phyloP scores from a whole-genome alignment of 2,329 filamentous ascomycete genomes.

The Aspergillus amoenus region DNA sequence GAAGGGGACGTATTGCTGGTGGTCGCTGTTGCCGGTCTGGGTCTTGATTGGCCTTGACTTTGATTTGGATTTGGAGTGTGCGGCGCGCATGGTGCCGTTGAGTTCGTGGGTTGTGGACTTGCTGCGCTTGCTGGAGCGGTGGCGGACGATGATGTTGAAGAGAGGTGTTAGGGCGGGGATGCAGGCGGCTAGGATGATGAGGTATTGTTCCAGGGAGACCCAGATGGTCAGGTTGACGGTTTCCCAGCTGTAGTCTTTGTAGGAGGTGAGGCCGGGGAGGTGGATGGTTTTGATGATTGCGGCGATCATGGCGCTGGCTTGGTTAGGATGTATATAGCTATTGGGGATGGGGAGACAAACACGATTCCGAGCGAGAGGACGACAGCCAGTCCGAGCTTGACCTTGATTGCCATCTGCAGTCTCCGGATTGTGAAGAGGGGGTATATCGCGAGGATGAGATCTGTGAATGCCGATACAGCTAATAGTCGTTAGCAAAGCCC shows the following conservation, averaged over 20 bases:
- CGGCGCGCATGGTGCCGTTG: too few relatives aligned
- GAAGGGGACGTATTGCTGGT: constrained; percentile 6
- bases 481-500: background rate
- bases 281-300: constrained; percentile 15
- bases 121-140: constrained; percentile 1
- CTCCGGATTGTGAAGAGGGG: constrained; percentile 11
- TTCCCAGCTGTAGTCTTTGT: constrained; percentile 11
- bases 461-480: constrained; percentile 12
- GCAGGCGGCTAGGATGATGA: constrained; percentile 15
- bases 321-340: background rate
- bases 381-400: constrained; percentile 11
- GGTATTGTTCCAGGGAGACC: constrained; percentile 15
- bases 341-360: background rate
- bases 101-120: background rate
- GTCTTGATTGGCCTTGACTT: background rate
- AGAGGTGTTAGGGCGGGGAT: constrained; percentile 14
- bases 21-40: background rate
- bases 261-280: constrained; percentile 2
- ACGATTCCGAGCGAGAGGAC: constrained; percentile 17
- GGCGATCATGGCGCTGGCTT: constrained; percentile 15
- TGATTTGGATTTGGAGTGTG: background rate
- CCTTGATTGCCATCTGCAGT: constrained; percentile 14
- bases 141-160: constrained; percentile 8
- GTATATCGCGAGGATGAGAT: constrained; percentile 13
- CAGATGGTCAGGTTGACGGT: constrained; percentile 11